Percentiles rank a stretch among this genome's conserved stretches.
Evolutionary conservation across 2,329 filamentous ascomycete species (phyloP).

Genomic region (Amylocarpus encephaloides): DNA sequence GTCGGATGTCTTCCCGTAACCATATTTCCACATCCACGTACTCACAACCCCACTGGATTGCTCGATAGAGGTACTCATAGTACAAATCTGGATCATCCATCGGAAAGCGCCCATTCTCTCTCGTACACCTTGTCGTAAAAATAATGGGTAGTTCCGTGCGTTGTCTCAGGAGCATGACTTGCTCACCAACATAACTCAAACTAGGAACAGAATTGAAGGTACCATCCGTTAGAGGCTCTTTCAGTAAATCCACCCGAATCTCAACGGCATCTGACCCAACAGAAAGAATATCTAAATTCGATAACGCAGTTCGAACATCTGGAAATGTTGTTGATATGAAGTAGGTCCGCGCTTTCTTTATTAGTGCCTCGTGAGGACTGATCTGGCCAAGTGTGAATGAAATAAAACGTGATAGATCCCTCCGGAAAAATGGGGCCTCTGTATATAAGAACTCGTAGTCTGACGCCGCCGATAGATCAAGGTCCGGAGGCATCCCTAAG

Average conservation of each 20-base stretch:
- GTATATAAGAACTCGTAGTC: conserved; percentile 88
- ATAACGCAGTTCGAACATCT: conserved; percentile 73
- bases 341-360: conserved; percentile 72
- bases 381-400: conserved; percentile 76
- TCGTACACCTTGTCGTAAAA: conserved; percentile 76
- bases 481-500: conserved; percentile 62
- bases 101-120: conserved; percentile 77
- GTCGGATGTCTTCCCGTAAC: conserved; percentile 71
- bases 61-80: conserved; percentile 73
- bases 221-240: conserved; percentile 61
- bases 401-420: conserved; percentile 72
- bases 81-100: conserved; percentile 73
- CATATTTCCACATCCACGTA: conserved; percentile 87
- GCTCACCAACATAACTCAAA: conserved; percentile 76
- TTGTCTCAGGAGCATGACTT: conserved; percentile 77
- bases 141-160: conserved; percentile 85
- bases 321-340: conserved; percentile 86
- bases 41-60: conserved; percentile 83
- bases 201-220: conserved; percentile 63
- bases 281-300: conserved; percentile 80
- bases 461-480: conserved; percentile 58
- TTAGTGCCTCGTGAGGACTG: conserved; percentile 69
- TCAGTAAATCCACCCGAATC: conserved; percentile 73
- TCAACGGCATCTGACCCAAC: conserved; percentile 84
- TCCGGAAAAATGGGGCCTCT: conserved; percentile 61